phyloP scores from a whole-genome alignment of 768 basidiomycete species.

The Hysterangium stoloniferum region DNA sequence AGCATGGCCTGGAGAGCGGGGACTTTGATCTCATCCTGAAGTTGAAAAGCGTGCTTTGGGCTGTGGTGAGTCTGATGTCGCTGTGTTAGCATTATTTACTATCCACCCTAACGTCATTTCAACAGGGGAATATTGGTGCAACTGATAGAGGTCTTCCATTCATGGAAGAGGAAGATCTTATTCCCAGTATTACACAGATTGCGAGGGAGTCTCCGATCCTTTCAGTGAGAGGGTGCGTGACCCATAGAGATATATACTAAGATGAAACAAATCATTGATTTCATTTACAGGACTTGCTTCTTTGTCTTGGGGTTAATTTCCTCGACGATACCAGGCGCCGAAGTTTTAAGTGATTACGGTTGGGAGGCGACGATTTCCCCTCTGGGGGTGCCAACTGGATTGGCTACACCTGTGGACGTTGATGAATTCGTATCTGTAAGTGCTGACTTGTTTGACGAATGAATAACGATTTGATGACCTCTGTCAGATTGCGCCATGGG shows the following conservation, averaged over 20 bases:
- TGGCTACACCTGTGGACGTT: slow-evolving; percentile 85
- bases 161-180: slow-evolving; percentile 91
- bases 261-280: background rate
- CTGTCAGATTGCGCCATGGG: slow-evolving; percentile 68
- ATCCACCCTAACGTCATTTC: background rate
- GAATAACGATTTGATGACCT: background rate
- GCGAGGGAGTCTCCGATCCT: slow-evolving; percentile 84
- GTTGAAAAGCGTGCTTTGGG: slow-evolving; percentile 94
- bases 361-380: slow-evolving; percentile 92
- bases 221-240: slow-evolving; percentile 84
- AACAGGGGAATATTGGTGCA: slow-evolving; percentile 88
- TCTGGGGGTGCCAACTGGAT: slow-evolving; percentile 77
- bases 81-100: background rate
- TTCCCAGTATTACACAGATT: slow-evolving; percentile 84
- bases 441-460: background rate
- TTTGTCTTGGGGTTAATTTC: slow-evolving; percentile 92
- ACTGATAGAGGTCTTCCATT: slow-evolving; percentile 88
- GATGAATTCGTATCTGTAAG: slow-evolving; percentile 73
- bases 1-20: slow-evolving; percentile 76
- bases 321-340: slow-evolving; percentile 84
- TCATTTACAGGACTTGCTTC: slow-evolving; percentile 76
- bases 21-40: slow-evolving; percentile 81
- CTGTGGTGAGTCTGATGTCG: slow-evolving; percentile 62
- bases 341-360: slow-evolving; percentile 83
- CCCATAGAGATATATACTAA: background rate